Conservation (phyloP, 1,284 basidiomycete genomes). For the Earliella scabrosa region DNA sequence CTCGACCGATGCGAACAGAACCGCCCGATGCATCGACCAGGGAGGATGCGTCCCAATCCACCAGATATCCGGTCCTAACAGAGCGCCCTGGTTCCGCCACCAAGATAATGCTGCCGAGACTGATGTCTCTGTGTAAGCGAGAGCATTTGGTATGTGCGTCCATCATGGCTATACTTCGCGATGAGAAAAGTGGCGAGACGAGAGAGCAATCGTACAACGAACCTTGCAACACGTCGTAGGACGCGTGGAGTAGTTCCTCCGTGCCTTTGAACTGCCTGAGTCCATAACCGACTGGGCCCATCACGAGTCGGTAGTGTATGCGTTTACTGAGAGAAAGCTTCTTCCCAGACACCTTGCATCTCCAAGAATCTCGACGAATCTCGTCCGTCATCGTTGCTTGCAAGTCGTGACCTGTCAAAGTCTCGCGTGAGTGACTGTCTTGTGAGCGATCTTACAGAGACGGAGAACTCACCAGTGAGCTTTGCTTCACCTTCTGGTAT, state of each 20-base stretch:
- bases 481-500: too few species aligned
- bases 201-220: too few species aligned
- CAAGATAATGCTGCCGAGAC: slow-evolving; percentile 13
- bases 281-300: slow-evolving; percentile 4
- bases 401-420: too few species aligned
- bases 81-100: not conserved
- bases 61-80: slow-evolving; percentile 8
- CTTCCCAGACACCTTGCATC: not conserved
- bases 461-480: too few species aligned
- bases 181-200: too few species aligned
- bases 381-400: not conserved
- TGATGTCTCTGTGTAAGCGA: slow-evolving; percentile 13
- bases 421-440: too few species aligned
- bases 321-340: not conserved
- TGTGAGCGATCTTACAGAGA: too few species aligned
- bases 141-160: slow-evolving; percentile 1
- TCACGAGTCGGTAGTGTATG: slow-evolving; percentile 7
- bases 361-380: not conserved
- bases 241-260: slow-evolving; percentile 5
- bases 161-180: slow-evolving; percentile 2
- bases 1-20: too few species aligned
- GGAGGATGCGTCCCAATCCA: slow-evolving; percentile 16
- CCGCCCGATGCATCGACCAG: slow-evolving; percentile 4
- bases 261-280: not conserved
- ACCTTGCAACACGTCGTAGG: slow-evolving; percentile 12